Base-by-base conservation (phyloP, 139 green algal species). In the Micractinium conductrix region DNA sequence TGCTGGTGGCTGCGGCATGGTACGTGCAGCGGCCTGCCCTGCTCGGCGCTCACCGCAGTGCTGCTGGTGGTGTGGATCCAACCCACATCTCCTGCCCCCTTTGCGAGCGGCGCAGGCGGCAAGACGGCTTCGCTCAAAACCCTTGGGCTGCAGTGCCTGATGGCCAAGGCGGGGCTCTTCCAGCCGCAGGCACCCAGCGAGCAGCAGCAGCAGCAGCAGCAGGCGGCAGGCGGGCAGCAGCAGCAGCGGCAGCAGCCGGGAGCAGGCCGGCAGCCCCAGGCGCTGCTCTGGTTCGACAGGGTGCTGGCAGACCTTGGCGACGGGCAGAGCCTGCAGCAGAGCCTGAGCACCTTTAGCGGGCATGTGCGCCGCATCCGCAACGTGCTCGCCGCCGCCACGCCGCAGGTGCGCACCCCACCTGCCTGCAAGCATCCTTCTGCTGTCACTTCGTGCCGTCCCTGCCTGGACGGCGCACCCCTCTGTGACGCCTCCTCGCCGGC, bases 111-210 rank as follows among this genome's bases (percentile, higher is more conserved):
- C 9, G 60, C 65, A 72, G 95, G 81, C 22, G 95, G 95, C 62
- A 98, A 98, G 84, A 98, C 95, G 1, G 95, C 95, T 1, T 87
- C 91, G 17, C 88, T 98, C 40, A 98, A 98, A 63, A 82, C 94
- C 0, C 84, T 97, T 37, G 95, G 94, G 38, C 40, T 98, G 72
- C 69, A 74, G 6, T 84, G 82, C 10, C 78, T 96, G 38, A 97
- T 98, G 95, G 91, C 93, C 30, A 93, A 94, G 55, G 92, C 93
- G 7, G 95, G 95, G 5, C 84, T 96, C 40, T 96, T 94, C 84
- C 71, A 97, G 33, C 93, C 93, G 1, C 58, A 89, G 30, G 72
- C 82, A 1, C 35, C 76, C 9, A 6, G 60, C 14, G 22, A 44
- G 62, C 30, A 45, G 62, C 78, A 78, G 42, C 35, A 24, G 24